Percentiles rank a stretch among this genome's conserved stretches.
Evolutionary conservation across 1,284 basidiomycete genomes (phyloP).

Genomic region (Puccinia coronata): DNA sequence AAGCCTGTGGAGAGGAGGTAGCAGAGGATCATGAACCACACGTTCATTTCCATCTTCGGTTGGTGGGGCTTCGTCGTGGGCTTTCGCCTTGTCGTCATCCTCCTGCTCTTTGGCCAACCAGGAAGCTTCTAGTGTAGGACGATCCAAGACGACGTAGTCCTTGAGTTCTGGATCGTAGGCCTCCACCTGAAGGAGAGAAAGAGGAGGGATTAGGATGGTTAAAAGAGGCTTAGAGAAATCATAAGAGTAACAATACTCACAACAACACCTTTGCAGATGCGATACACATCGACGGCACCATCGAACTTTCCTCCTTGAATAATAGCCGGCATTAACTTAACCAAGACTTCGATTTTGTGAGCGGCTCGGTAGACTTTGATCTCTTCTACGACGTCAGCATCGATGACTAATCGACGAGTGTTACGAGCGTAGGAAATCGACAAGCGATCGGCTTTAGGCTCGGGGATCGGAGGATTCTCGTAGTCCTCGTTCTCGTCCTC

Average conservation of each 20-base stretch:
- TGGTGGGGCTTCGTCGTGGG: constrained; percentile 1
- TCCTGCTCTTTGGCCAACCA: constrained; percentile 44
- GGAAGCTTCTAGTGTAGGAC: constrained; percentile 51
- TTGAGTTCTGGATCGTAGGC: constrained; percentile 68
- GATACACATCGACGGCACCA: constrained; percentile 63
- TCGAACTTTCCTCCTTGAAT: constrained; percentile 58
- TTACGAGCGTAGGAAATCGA: constrained; percentile 91
- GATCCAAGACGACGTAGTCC: constrained; percentile 54
- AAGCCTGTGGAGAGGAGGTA: constrained; percentile 55
- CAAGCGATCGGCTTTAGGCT: constrained; percentile 63
- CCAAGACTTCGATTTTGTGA: constrained; percentile 77
- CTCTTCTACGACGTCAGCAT: constrained; percentile 79
- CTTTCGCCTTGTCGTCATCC: not conserved
- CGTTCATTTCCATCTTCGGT: constrained; percentile 23
- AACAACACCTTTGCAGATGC: constrained; percentile 67
- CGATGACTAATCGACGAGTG: constrained; percentile 78
- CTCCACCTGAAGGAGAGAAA: constrained; percentile 66
- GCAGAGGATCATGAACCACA: constrained; percentile 51
- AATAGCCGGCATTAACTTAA: constrained; percentile 63
- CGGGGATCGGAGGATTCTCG: constrained; percentile 53
- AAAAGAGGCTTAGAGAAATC: not conserved
- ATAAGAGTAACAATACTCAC: constrained; percentile 64
- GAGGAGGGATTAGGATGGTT: too few relatives aligned
- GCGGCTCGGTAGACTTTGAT: constrained; percentile 78
- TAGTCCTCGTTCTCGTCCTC: constrained; percentile 44